Conservation (phyloP, 176 grass and related monocot species). For the Aegilops bicornis region DNA sequence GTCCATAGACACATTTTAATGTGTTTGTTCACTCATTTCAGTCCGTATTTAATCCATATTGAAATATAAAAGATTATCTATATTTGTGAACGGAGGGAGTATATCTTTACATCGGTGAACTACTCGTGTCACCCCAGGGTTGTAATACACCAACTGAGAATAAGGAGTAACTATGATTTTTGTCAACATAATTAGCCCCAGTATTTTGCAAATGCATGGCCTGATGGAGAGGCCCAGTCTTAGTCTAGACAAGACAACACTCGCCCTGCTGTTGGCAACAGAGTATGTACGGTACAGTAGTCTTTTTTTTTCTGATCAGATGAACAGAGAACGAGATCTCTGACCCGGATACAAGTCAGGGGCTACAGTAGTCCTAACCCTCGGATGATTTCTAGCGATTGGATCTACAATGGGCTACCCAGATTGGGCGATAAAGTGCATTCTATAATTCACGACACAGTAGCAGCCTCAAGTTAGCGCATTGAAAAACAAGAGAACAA, state of each 20-base stretch:
- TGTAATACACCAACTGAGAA: slow-evolving; percentile 24
- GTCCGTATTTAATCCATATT: too few relatives aligned
- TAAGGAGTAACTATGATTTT: slow-evolving; percentile 39
- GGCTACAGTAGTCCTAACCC: not conserved
- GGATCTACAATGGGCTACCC: not conserved
- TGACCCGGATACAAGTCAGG: slow-evolving; percentile 10
- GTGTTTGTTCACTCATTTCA: too few relatives aligned
- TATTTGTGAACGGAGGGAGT: too few relatives aligned
- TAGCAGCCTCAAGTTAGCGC: not conserved
- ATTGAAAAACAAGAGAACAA: not conserved
- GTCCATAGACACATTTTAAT: too few relatives aligned
- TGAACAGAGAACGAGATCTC: not conserved
- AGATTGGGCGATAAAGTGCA: not conserved
- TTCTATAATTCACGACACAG: not conserved
- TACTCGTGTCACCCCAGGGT: slow-evolving; percentile 11
- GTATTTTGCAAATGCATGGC: slow-evolving; percentile 32
- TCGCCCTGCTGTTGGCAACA: slow-evolving; percentile 14
- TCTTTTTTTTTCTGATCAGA: not conserved
- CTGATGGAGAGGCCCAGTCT: slow-evolving; percentile 33
- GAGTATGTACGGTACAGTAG: too few relatives aligned
- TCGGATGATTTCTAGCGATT: not conserved
- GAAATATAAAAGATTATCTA: too few relatives aligned
- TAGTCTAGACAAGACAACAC: slow-evolving; percentile 11
- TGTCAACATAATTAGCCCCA: slow-evolving; percentile 7
- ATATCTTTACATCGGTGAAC: too few relatives aligned